Evolutionary conservation across 805 yeast genomes (phyloP).

Genomic region (Myxozyma udenii): DNA sequence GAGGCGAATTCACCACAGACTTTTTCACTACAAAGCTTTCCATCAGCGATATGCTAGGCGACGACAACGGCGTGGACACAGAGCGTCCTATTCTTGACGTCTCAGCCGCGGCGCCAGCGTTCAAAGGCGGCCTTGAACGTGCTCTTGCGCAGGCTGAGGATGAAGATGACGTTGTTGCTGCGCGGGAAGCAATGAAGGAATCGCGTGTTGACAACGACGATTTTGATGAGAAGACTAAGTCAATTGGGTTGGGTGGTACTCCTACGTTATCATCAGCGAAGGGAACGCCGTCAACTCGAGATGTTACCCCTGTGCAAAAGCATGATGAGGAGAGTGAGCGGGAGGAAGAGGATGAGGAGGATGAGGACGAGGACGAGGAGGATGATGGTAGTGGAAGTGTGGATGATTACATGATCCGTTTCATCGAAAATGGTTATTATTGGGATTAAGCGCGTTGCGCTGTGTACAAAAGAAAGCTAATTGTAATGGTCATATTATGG

Average conservation of each 20-base stretch:
- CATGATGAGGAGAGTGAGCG: constrained; percentile 44
- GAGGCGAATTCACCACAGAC: constrained; percentile 97
- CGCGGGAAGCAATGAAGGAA: constrained; percentile 82
- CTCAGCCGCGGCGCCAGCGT: constrained; percentile 18
- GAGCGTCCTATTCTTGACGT: constrained; percentile 23
- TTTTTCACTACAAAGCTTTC: constrained; percentile 78
- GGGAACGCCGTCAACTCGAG: background rate
- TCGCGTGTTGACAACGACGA: constrained; percentile 82
- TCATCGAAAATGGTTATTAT: constrained; percentile 52
- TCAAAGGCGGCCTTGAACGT: constrained; percentile 44
- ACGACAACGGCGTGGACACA: constrained; percentile 14
- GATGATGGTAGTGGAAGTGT: constrained; percentile 66
- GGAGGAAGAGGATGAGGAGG: constrained; percentile 35
- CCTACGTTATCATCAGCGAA: background rate
- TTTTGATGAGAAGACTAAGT: constrained; percentile 42
- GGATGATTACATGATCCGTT: constrained; percentile 94
- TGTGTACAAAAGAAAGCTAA: background rate
- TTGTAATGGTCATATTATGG: too few relatives aligned
- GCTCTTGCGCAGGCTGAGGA: constrained; percentile 92
- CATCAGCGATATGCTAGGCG: constrained; percentile 76
- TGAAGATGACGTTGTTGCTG: constrained; percentile 73
- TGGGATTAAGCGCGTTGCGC: constrained; percentile 16
- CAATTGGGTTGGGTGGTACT: background rate
- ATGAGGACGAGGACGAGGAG: constrained; percentile 48
- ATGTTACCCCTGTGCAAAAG: background rate